A percentile compares a stretch with the other conserved stretches of the same genome.
Evolutionary conservation across 495 filamentous ascomycete species (phyloP).

Genomic region (Penicillium cataractarum): DNA sequence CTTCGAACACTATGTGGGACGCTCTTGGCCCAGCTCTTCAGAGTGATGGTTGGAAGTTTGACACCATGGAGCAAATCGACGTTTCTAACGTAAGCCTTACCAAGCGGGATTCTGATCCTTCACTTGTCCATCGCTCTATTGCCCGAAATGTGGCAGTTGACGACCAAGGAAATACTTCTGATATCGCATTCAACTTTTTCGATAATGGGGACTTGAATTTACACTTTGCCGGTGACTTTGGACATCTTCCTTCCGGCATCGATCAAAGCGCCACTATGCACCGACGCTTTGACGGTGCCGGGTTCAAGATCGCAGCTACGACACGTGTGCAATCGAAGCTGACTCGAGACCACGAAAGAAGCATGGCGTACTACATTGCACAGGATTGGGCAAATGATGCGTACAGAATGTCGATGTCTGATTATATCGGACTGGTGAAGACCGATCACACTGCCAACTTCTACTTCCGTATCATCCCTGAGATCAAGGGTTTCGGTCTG

Average conservation of each 20-base stretch:
- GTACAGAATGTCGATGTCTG: slow-evolving; percentile 8
- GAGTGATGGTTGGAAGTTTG: background rate
- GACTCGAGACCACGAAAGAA: slow-evolving; percentile 1
- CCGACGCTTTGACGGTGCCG: slow-evolving; percentile 9
- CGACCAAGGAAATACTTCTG: slow-evolving; percentile 4
- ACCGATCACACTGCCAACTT: slow-evolving; percentile 16
- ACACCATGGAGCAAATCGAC: background rate
- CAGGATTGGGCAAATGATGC: slow-evolving; percentile 6
- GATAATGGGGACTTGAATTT: slow-evolving; percentile 5
- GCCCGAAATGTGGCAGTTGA: slow-evolving; percentile 5
- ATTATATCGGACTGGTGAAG: slow-evolving; percentile 14
- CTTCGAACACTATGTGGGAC: background rate
- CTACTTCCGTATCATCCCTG: slow-evolving; percentile 17
- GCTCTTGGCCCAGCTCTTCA: background rate
- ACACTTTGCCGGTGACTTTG: slow-evolving; percentile 5
- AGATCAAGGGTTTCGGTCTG: slow-evolving; percentile 11
- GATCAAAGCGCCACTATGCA: slow-evolving; percentile 6
- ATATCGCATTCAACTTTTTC: slow-evolving; percentile 7
- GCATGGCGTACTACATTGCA: slow-evolving; percentile 12
- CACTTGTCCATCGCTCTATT: slow-evolving; percentile 5
- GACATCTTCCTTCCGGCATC: slow-evolving; percentile 4
- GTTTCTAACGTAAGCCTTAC: background rate
- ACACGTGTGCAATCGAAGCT: slow-evolving; percentile 4
- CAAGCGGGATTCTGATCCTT: slow-evolving; percentile 3
- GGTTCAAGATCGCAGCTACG: slow-evolving; percentile 13